These are phyloP conservation scores for Cryptococcus sp. DNA, from an alignment of 1,284 basidiomycete genomes.

Conservation along the genomic window DNA sequence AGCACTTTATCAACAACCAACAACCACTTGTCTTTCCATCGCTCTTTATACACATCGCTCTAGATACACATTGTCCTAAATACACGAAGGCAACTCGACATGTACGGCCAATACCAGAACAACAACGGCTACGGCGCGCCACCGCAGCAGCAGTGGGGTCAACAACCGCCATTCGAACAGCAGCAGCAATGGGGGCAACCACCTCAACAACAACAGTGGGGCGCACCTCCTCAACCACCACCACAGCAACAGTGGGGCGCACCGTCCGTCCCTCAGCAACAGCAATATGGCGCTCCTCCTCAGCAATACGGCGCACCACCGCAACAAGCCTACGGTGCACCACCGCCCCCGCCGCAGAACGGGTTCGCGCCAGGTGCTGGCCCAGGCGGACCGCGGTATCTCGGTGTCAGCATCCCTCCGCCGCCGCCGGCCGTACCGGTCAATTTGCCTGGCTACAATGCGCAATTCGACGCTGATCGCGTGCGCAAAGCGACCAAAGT, in stretches of 20 bases:
- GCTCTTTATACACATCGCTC: neutral
- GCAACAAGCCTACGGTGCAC: slow-evolving; percentile 23
- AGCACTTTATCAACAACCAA: too few relatives aligned
- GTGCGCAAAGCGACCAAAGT: slow-evolving; percentile 55
- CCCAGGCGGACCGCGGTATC: slow-evolving; percentile 33
- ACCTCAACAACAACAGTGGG: slow-evolving; percentile 9
- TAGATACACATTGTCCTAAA: neutral
- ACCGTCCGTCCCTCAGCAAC: slow-evolving; percentile 11
- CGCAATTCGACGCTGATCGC: slow-evolving; percentile 51
- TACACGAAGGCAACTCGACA: neutral
- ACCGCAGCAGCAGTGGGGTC: slow-evolving; percentile 3
- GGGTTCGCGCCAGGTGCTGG: neutral
- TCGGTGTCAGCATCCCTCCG: slow-evolving; percentile 48
- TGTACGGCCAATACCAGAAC: slow-evolving; percentile 19
- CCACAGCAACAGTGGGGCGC: slow-evolving; percentile 3
- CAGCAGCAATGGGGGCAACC: slow-evolving; percentile 11
- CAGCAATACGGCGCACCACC: slow-evolving; percentile 23
- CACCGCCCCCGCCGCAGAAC: slow-evolving; percentile 16
- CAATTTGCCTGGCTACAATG: slow-evolving; percentile 46
- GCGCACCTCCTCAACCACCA: slow-evolving; percentile 8
- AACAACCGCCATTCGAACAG: neutral
- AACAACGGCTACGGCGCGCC: slow-evolving; percentile 12
- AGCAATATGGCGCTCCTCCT: slow-evolving; percentile 19
- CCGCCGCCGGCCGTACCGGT: slow-evolving; percentile 47
- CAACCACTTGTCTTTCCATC: neutral